Evolutionary conservation across 306 rosid genomes (phyloP), one percentile per base, ranked within the genome.

Genomic region (Vigna reflexopilosa): DNA sequence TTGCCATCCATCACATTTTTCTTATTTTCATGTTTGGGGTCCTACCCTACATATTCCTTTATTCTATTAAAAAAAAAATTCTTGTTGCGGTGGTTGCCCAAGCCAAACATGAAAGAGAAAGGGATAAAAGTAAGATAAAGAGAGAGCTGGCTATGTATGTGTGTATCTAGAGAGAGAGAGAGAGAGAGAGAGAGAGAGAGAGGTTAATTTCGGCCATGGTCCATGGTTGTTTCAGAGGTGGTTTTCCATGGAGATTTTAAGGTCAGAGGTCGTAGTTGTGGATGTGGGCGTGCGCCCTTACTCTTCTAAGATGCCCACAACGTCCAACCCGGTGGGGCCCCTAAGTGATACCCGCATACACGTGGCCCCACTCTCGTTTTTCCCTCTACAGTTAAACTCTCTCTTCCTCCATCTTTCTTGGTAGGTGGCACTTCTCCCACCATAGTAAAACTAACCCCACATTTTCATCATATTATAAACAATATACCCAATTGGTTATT

Each of bases 241-340:
- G 74, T 85, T 89, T 86, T 89, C 87, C 57, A 5, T 54, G 85
- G 90, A 86, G 90, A 87, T 86, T 90, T 85, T 90, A 92, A 86
- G 96, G 97, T 87, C 93, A 81, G 79, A 73, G 67, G 96, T 90
- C 96, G 69, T 79, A 87, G 91, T 92, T 89, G 70, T 82, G 84
- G 96, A 90, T 90, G 92, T 87, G 86, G 75, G 88, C 88, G 81
- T 87, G 83, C 83, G 58, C 88, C 84, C 88, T 88, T 83, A 72
- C 91, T 76, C 93, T 76, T 68, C 64, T 36, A 3, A 17, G 70
- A 16, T 71, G 36, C 71, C 80, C 72, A 45, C 85, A 75, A 61
- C 26, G 78, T 77, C 82, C 62, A 47, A 34, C 70, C 42, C 44
- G 14, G 76, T 84, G 88, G 91, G 91, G 0, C 84, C 92, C 86